Conservation (phyloP, 805 yeast genomes). For the Starmerella roubikii region DNA sequence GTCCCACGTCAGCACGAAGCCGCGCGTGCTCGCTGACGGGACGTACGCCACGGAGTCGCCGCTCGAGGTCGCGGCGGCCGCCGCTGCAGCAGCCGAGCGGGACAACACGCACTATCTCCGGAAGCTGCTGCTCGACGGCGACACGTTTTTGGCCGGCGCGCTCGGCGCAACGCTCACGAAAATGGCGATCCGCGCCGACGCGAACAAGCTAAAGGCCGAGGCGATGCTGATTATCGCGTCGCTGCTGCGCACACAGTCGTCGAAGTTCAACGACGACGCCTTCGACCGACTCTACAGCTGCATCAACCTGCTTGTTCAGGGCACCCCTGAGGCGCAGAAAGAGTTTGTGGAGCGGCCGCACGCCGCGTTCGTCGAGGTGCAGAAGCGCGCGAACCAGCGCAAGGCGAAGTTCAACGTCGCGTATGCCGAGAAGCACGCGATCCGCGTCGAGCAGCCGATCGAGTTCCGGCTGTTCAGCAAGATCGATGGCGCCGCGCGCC, state of each 20-base stretch:
- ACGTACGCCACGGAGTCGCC: conserved; percentile 95
- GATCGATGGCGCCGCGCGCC: conserved; percentile 2
- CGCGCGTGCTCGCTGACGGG: conserved; percentile 93
- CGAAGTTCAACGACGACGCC: conserved; percentile 87
- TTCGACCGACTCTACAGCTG: conserved; percentile 88
- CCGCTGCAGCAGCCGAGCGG: conserved; percentile 26
- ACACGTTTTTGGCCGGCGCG: conserved; percentile 80
- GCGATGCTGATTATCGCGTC: conserved; percentile 88
- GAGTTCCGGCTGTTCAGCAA: conserved; percentile 18
- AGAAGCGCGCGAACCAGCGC: conserved; percentile 33
- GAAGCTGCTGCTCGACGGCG: conserved; percentile 69
- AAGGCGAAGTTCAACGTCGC: conserved; percentile 19
- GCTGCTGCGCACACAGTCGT: conserved; percentile 74
- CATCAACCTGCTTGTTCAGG: conserved; percentile 53
- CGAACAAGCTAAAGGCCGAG: conserved; percentile 85
- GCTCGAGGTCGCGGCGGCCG: conserved; percentile 35
- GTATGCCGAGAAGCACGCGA: conserved; percentile 44
- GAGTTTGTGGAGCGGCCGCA: conserved; percentile 83
- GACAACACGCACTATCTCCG: conserved; percentile 54
- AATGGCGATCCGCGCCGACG: conserved; percentile 54
- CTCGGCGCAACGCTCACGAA: conserved; percentile 80
- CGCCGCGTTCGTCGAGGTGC: conserved; percentile 64
- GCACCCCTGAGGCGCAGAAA: conserved; percentile 37
- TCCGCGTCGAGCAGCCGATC: conserved; percentile 20
- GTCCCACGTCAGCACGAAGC: conserved; percentile 27